A percentile compares a stretch with the other conserved stretches of the same genome.
These are phyloP conservation scores for Linnemannia hyalina DNA, from an alignment of 192 early-diverging fungal species.

Conservation along the genomic window DNA sequence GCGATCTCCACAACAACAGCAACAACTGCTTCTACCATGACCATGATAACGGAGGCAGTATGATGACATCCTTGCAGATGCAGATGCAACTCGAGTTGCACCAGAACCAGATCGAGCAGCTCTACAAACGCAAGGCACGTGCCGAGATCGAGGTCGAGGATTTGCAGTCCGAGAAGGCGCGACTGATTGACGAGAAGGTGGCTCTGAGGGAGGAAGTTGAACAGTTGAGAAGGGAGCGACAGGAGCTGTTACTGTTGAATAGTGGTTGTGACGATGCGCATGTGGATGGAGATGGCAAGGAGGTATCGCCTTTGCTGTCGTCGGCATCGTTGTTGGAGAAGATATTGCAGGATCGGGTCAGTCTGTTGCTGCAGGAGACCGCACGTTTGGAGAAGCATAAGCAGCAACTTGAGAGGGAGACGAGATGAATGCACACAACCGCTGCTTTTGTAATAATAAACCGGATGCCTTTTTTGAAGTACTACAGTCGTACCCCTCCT, in stretches of 20 bases:
- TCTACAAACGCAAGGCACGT: constrained; percentile 32
- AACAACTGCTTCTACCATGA: background rate
- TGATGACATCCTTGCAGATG: background rate
- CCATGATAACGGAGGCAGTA: background rate
- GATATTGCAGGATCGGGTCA: constrained; percentile 24
- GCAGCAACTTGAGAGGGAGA: constrained; percentile 7
- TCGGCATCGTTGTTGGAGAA: constrained; percentile 6
- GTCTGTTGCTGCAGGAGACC: constrained; percentile 37
- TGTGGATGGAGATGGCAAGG: background rate
- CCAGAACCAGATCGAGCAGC: constrained; percentile 40
- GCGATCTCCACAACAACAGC: background rate
- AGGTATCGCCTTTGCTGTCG: background rate
- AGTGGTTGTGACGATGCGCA: background rate
- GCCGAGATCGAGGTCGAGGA: constrained; percentile 36
- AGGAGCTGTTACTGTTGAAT: constrained; percentile 10
- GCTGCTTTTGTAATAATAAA: too few relatives aligned
- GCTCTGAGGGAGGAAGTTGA: constrained; percentile 22
- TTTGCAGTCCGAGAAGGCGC: constrained; percentile 13
- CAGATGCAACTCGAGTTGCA: constrained; percentile 8
- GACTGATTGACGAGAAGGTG: constrained; percentile 16
- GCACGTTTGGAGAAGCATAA: constrained; percentile 20
- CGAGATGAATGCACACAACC: background rate
- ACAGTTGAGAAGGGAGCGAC: constrained; percentile 27
- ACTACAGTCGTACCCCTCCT: too few relatives aligned
- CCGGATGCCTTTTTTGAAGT: too few relatives aligned